These are phyloP conservation scores for Puccinia polysora DNA, from an alignment of 1,284 basidiomycete genomes.

Conservation along the genomic window DNA sequence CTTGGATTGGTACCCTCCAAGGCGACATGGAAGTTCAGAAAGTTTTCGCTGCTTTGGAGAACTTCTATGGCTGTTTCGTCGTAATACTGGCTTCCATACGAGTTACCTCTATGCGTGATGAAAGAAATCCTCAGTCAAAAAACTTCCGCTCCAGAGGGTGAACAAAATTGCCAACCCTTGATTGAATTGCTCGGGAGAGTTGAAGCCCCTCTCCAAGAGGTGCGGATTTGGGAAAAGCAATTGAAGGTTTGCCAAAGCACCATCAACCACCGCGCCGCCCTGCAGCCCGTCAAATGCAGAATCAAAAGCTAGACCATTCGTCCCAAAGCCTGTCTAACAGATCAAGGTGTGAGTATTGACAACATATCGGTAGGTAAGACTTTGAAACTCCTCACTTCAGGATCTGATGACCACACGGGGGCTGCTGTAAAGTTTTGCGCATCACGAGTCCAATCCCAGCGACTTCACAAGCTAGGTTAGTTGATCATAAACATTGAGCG, in stretches of 20 bases:
- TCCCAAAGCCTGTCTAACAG: constrained; percentile 11
- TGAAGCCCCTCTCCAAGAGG: constrained; percentile 26
- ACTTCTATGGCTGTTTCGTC: constrained; percentile 18
- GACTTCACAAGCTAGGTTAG: neutral
- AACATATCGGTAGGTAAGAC: neutral
- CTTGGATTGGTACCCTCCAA: constrained; percentile 31
- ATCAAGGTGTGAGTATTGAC: neutral
- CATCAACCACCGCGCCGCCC: constrained; percentile 21
- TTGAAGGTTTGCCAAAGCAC: constrained; percentile 34
- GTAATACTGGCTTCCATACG: constrained; percentile 33
- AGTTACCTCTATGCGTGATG: neutral
- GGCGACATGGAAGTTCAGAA: constrained; percentile 35
- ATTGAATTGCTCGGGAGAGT: constrained; percentile 22
- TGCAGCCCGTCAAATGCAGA: neutral
- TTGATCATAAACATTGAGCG: too few relatives aligned
- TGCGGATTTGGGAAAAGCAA: constrained; percentile 24
- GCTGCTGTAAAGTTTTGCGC: constrained; percentile 11
- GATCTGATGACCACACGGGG: constrained; percentile 34
- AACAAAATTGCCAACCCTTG: neutral
- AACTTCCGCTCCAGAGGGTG: neutral
- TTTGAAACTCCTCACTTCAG: constrained; percentile 29
- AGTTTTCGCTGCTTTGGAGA: constrained; percentile 25
- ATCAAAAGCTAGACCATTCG: neutral
- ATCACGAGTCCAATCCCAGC: constrained; percentile 38
- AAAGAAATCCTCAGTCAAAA: neutral